phyloP scores from a whole-genome alignment of 179 eudicot genomes.

The Dionaea muscipula region DNA sequence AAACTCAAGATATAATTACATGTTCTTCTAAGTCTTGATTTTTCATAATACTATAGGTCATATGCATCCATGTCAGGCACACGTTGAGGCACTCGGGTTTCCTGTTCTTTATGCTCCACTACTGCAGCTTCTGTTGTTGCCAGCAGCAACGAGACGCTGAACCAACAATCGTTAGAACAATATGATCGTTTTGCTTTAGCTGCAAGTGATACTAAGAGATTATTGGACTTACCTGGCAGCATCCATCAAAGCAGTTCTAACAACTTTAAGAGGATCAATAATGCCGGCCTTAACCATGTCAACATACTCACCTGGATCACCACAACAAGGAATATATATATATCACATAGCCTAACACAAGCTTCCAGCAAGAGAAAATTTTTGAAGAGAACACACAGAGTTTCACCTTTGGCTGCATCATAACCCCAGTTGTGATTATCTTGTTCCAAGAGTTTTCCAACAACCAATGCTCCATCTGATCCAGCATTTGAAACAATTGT shows the following conservation, averaged over 20 bases:
- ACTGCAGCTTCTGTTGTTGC: conserved; percentile 67
- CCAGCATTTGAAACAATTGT: conserved; percentile 88
- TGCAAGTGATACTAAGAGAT: neutral
- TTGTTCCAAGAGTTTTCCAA: conserved; percentile 86
- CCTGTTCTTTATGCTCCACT: conserved; percentile 45
- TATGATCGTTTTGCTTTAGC: neutral
- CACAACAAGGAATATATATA: neutral
- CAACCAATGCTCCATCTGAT: conserved; percentile 55
- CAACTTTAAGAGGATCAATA: conserved; percentile 82
- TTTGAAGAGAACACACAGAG: neutral
- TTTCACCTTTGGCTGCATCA: conserved; percentile 75
- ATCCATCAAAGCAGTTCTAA: conserved; percentile 80
- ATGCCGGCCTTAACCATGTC: conserved; percentile 86
- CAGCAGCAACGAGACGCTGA: conserved; percentile 71
- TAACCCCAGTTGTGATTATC: conserved; percentile 61
- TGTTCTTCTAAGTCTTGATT: too few species aligned
- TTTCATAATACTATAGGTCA: conserved; percentile 29
- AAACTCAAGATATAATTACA: too few species aligned
- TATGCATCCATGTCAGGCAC: conserved; percentile 68
- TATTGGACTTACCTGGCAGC: conserved; percentile 64
- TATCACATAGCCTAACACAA: neutral
- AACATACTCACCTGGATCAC: conserved; percentile 54
- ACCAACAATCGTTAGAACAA: neutral
- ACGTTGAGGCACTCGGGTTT: conserved; percentile 44
- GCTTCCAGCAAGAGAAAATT: neutral